Evolutionary conservation across 192 early-diverging fungal species (phyloP), one percentile per base, ranked within the genome.

Genomic region (Coemansia furcata): DNA sequence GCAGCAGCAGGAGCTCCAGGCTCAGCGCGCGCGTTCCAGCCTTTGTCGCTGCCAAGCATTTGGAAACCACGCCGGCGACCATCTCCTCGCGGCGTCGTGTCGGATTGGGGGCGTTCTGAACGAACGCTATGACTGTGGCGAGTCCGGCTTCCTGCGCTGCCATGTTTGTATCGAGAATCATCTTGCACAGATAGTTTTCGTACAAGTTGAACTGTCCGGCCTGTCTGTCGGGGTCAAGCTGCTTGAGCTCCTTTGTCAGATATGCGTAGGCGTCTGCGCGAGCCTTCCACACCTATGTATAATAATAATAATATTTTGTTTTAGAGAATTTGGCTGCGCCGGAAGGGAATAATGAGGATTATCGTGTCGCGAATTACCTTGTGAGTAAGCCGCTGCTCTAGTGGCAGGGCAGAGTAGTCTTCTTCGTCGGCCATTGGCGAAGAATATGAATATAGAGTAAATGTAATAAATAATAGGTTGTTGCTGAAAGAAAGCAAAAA

Each of bases 61-160:
- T 99, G 37, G 94, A 90, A 42, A 96, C 91, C 36, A 94, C 72
- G 21, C 91, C 85, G 4, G 91, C 87, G 19, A 92, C 84, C 12
- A 94, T 78, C 17, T 87, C 78, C 64, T 86, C 85, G 62, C 92
- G 88, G 35, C 86, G 86, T 60, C 91, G 91, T 39, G 52, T 69
- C 6, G 93, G 90, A 69, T 87, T 86, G 8, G 94, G 95, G 15
- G 92, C 91, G 71, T 94, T 91, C 52, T 87, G 83, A 21, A 96
- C 87, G 79, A 87, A 97, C 17, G 88, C 85, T 38, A 92, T 80
- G n/a, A 92, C 77, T 1, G 94, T 88, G 19, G 69, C 73, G 49
- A 99, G 59, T 8, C 92, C 97, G 1, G 89, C 77, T 73, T 98
- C 96, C 74, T 94, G 94, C 1, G 97, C 96, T 17, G 92, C 92